Percentiles rank a stretch among this genome's conserved stretches.
Conservation (phyloP, 108 stramenopile species). For the Pseudonitzschia delicatissima region DNA sequence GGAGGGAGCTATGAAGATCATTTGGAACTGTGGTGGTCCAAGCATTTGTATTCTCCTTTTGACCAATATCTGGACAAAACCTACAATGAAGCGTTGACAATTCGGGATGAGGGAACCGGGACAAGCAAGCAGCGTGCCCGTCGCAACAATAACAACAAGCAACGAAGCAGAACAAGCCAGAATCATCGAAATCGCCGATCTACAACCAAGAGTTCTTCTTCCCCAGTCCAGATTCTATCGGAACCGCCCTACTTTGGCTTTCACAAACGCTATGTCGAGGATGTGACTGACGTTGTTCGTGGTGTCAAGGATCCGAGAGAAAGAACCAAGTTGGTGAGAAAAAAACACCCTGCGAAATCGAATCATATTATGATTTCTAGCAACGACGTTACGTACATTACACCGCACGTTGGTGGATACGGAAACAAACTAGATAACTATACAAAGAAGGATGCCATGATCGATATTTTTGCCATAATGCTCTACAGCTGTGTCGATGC, state of each 20-base stretch:
- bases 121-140: neutral
- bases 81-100: constrained; percentile 20
- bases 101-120: neutral
- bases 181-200: neutral
- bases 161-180: neutral
- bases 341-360: too few relatives aligned
- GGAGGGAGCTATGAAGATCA: constrained; percentile 52
- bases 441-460: neutral
- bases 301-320: neutral
- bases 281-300: constrained; percentile 22
- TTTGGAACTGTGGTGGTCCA: constrained; percentile 44
- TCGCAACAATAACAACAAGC: neutral
- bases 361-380: neutral
- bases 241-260: constrained; percentile 29
- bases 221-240: neutral
- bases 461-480: constrained; percentile 5
- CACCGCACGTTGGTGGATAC: neutral
- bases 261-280: constrained; percentile 42
- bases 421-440: neutral
- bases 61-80: constrained; percentile 39
- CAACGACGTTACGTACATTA: neutral
- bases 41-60: constrained; percentile 43
- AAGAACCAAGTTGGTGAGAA: constrained; percentile 29
- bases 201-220: neutral
- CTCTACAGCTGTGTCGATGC: neutral